Evolutionary conservation across 129 eudicot genomes (phyloP).

Genomic region (Flaveria trinervia): DNA sequence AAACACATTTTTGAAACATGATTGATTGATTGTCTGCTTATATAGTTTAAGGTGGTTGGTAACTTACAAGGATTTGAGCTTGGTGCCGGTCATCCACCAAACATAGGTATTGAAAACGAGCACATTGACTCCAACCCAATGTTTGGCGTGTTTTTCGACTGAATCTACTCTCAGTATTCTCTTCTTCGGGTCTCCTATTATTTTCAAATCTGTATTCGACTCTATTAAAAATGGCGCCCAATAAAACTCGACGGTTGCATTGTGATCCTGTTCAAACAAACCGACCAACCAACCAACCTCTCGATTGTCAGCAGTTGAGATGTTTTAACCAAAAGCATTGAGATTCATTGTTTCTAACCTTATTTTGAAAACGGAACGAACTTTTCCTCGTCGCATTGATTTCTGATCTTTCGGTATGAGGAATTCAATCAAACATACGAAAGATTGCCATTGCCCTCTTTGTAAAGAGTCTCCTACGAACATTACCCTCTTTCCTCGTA

Average conservation of each 20-base stretch:
- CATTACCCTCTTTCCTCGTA: constrained; percentile 88
- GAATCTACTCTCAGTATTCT: constrained; percentile 87
- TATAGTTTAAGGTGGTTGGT: not conserved
- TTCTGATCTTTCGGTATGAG: constrained; percentile 70
- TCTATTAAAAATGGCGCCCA: constrained; percentile 93
- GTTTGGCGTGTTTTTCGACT: constrained; percentile 69
- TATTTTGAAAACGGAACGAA: constrained; percentile 73
- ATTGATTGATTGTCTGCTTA: too few species aligned
- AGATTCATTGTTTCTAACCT: constrained; percentile 40
- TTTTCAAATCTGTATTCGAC: constrained; percentile 66
- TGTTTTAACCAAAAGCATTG: too few species aligned
- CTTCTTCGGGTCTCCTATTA: constrained; percentile 76
- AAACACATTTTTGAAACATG: too few species aligned
- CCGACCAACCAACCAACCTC: not conserved
- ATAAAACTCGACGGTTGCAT: constrained; percentile 90
- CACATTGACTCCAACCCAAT: constrained; percentile 79
- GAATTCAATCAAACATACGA: constrained; percentile 80
- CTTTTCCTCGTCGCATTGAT: constrained; percentile 75
- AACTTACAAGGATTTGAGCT: constrained; percentile 75
- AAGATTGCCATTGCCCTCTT: constrained; percentile 97
- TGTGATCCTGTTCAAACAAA: constrained; percentile 58
- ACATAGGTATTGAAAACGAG: constrained; percentile 91
- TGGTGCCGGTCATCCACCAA: constrained; percentile 97
- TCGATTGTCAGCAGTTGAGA: too few species aligned
- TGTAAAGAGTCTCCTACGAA: constrained; percentile 95